phyloP scores from a whole-genome alignment of 345 rosid genomes.

The Bruguiera parviflora region DNA sequence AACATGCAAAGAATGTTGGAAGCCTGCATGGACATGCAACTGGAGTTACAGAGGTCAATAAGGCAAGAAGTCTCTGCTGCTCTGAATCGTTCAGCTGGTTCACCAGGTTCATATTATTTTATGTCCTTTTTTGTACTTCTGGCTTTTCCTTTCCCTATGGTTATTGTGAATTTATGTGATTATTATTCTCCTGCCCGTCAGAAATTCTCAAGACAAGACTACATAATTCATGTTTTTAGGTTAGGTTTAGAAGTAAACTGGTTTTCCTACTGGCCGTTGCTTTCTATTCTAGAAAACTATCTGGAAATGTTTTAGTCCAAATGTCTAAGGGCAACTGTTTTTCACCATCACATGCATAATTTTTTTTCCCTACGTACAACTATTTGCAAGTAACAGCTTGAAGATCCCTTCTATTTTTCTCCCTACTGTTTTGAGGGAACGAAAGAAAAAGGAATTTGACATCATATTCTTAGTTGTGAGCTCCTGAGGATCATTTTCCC shows the following conservation, averaged over 20 bases:
- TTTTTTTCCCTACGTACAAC: background rate
- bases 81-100: constrained; percentile 52
- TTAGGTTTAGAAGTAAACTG: background rate
- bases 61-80: constrained; percentile 91
- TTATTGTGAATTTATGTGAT: background rate
- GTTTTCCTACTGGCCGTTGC: background rate
- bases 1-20: constrained; percentile 86
- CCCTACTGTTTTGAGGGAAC: too few species aligned
- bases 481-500: too few species aligned
- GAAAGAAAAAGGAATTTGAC: too few species aligned
- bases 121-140: background rate
- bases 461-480: too few species aligned
- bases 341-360: background rate
- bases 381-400: too few species aligned
- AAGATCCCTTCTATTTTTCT: too few species aligned
- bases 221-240: background rate
- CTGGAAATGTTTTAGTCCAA: background rate
- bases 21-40: constrained; percentile 99
- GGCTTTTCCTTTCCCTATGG: background rate
- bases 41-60: constrained; percentile 84
- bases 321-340: background rate
- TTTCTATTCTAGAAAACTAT: background rate
- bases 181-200: background rate
- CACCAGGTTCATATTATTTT: constrained; percentile 43
- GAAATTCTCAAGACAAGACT: background rate